Conservation (phyloP, 371 early-diverging fungal species). For the Syncephalis plumigaleata region DNA sequence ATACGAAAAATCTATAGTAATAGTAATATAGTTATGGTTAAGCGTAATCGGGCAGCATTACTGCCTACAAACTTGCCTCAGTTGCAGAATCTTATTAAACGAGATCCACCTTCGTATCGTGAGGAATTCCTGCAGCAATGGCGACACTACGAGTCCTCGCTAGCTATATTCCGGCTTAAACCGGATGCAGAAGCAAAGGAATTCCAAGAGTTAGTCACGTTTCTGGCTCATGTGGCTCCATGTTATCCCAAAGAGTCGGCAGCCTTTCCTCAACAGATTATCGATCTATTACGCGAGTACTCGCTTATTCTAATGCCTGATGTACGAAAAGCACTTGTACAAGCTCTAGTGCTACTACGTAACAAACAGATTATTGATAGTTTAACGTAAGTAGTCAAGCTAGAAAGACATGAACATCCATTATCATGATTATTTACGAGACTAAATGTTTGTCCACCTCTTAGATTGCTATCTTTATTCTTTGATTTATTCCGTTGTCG, state of each 20-base stretch:
- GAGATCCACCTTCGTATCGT: slow-evolving; percentile 80
- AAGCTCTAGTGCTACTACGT: slow-evolving; percentile 75
- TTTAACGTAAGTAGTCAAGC: slow-evolving; percentile 24
- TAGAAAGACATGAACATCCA: not conserved
- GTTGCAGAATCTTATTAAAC: slow-evolving; percentile 90
- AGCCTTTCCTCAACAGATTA: slow-evolving; percentile 63
- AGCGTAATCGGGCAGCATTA: slow-evolving; percentile 46
- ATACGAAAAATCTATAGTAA: no score
- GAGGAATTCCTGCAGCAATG: slow-evolving; percentile 89
- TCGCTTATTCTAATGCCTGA: slow-evolving; percentile 62
- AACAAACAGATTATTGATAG: slow-evolving; percentile 61
- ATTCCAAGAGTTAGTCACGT: slow-evolving; percentile 70
- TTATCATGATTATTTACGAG: no score
- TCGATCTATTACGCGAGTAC: slow-evolving; percentile 60
- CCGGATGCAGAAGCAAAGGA: slow-evolving; percentile 69
- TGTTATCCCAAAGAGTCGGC: slow-evolving; percentile 70
- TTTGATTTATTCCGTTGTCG: slow-evolving; percentile 84
- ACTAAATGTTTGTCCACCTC: no score
- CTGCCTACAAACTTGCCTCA: slow-evolving; percentile 82
- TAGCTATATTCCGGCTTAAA: slow-evolving; percentile 73
- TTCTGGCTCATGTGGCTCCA: slow-evolving; percentile 65
- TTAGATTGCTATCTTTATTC: slow-evolving; percentile 67
- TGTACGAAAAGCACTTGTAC: slow-evolving; percentile 72
- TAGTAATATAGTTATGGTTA: slow-evolving; percentile 25
- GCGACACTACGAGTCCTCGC: slow-evolving; percentile 72